Conservation (phyloP, 2,329 filamentous ascomycete genomes). For the Xylaria sp. region DNA sequence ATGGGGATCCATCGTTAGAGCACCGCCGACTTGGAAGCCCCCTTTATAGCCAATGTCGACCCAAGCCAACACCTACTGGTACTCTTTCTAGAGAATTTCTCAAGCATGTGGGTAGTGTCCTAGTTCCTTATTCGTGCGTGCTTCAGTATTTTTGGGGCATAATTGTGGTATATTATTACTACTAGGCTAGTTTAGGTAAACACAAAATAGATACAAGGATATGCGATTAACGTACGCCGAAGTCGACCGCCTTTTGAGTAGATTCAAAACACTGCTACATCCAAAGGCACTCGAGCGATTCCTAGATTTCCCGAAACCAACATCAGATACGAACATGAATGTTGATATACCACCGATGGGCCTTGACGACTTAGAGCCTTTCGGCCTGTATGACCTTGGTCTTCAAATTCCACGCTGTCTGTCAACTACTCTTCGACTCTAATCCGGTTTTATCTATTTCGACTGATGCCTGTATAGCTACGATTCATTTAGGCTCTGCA, state of each 20-base stretch:
- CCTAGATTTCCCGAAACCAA: background rate
- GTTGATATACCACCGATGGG: background rate
- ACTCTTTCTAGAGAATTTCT: slow-evolving; percentile 35
- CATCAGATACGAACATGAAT: background rate
- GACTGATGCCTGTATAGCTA: too few species aligned
- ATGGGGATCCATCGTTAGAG: slow-evolving; percentile 40
- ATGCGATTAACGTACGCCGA: slow-evolving; percentile 25
- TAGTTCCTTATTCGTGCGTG: slow-evolving; percentile 32
- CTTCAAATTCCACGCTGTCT: background rate
- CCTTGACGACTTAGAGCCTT: slow-evolving; percentile 25
- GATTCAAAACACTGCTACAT: slow-evolving; percentile 32
- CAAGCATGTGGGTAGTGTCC: slow-evolving; percentile 33
- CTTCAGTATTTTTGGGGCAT: background rate
- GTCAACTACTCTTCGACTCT: too few species aligned
- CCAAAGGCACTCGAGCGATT: slow-evolving; percentile 25
- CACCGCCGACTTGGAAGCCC: slow-evolving; percentile 9
- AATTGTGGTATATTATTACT: slow-evolving; percentile 1
- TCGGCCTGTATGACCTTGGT: slow-evolving; percentile 10
- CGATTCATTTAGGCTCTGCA: too few species aligned
- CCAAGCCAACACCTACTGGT: slow-evolving; percentile 29
- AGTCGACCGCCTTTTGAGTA: slow-evolving; percentile 26
- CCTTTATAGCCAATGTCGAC: slow-evolving; percentile 16
- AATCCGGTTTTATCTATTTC: too few species aligned
- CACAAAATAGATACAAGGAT: slow-evolving; percentile 7
- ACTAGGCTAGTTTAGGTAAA: slow-evolving; percentile 27